phyloP scores from a whole-genome alignment of 805 yeast species.

The Ogataea naganishii region DNA sequence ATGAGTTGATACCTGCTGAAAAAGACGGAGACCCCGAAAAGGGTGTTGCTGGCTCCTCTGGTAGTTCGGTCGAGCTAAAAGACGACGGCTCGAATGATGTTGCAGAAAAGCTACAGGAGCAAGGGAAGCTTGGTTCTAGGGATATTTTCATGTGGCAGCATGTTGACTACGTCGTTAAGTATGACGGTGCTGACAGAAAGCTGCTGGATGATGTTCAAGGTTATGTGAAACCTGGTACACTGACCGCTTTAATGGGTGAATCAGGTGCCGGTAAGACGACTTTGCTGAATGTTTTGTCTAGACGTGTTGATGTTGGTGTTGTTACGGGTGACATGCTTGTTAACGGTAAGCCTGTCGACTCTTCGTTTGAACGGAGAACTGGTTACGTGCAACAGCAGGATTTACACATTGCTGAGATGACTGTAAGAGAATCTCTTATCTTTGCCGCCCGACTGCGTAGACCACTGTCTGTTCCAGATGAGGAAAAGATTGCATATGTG shows the following conservation, averaged over 20 bases:
- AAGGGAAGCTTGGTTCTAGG: too few species aligned
- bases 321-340: constrained; percentile 50
- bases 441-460: constrained; percentile 44
- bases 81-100: neutral
- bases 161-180: constrained; percentile 48
- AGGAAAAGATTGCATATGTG: constrained; percentile 35
- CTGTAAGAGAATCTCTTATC: constrained; percentile 41
- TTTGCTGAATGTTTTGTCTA: constrained; percentile 42
- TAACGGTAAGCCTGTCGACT: constrained; percentile 39
- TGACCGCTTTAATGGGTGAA: constrained; percentile 58
- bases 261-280: constrained; percentile 63
- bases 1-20: too few species aligned
- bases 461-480: constrained; percentile 28
- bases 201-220: constrained; percentile 37
- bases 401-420: constrained; percentile 38
- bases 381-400: constrained; percentile 54
- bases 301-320: constrained; percentile 42
- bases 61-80: constrained; percentile 22
- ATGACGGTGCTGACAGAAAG: constrained; percentile 29
- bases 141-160: constrained; percentile 58
- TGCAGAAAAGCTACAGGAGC: too few species aligned
- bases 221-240: constrained; percentile 41
- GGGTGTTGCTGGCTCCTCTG: constrained; percentile 23
- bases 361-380: constrained; percentile 42
- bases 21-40: neutral